Conservation (phyloP, 2,329 filamentous ascomycete species). For the Boeremia exigua region DNA sequence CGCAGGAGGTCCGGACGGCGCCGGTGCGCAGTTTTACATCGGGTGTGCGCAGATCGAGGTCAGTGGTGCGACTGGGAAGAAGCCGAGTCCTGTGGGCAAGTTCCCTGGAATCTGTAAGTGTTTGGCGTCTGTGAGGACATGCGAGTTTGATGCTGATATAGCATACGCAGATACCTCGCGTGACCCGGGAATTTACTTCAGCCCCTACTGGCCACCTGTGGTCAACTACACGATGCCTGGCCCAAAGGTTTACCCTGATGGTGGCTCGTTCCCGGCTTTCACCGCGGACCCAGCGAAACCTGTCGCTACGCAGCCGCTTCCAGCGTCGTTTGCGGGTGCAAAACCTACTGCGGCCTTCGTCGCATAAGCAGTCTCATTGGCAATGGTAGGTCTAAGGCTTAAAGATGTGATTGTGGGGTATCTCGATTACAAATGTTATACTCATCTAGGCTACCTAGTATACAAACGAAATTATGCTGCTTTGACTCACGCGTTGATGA, state of each 20-base stretch:
- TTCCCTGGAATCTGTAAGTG: conserved; percentile 43
- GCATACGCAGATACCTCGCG: background rate
- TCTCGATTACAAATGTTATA: background rate
- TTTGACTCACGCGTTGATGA: background rate
- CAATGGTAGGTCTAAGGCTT: background rate
- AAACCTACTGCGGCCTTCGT: conserved; percentile 6
- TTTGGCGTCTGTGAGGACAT: too few species aligned
- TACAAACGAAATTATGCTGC: background rate
- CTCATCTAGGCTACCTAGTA: background rate
- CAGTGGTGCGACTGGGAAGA: conserved; percentile 38
- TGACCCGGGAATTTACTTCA: conserved; percentile 16
- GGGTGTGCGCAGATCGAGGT: conserved; percentile 52
- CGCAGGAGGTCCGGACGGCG: conserved; percentile 33
- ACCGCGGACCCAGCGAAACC: conserved; percentile 13
- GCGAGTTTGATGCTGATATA: background rate
- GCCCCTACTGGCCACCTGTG: conserved; percentile 16
- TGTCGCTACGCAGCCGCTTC: conserved; percentile 14
- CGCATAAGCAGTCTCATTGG: background rate
- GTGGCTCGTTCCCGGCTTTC: conserved; percentile 15
- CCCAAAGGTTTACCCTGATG: conserved; percentile 13
- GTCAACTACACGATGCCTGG: conserved; percentile 19
- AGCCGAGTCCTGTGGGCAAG: conserved; percentile 42
- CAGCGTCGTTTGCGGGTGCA: conserved; percentile 5
- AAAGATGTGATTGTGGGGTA: background rate
- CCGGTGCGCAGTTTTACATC: conserved; percentile 49